Base-by-base conservation (phyloP, 768 basidiomycete species). In the Tephrocybe sp. region DNA sequence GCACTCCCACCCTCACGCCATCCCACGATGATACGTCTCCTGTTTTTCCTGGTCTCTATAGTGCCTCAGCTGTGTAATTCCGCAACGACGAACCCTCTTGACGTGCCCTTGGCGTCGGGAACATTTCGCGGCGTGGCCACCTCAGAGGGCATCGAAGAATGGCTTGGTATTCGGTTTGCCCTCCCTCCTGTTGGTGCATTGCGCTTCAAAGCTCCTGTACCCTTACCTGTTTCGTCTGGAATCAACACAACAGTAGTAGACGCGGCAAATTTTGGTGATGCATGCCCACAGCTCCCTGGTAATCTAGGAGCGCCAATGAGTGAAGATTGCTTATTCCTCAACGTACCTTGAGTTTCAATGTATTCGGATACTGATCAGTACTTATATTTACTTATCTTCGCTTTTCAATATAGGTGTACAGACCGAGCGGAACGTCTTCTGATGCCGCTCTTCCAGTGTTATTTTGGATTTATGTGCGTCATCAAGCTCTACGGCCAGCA, bases 161-260 rank as follows among this genome's bases (percentile, higher is more conserved):
- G 82, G 76, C 70, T 84, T 11, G 84, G 83, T 2, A 75, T 87
- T 31, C 84, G 78, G 0, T 87, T 71, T 50, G 84, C 81, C 4
- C 65, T 75, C 52, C 72, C 83, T 1, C 85, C 85, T 0, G 56
- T 80, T 0, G 83, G 82, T 1, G 35, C 60, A 6, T 69, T 85
- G 39, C 75, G 84, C 2, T 84, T 87, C 65, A 78, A 77, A 53
- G 74, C 77, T 0, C 82, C 85, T 2, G 67, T 75, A 0, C 61
- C 74, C 2, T 70, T 82, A 49, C 64, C 65, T 23, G 53, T 62
- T 1, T 64, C 67, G 0, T 57, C 47, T 10, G 67, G 16, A 38
- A 26, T 26, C 7, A 11, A 5, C 11, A 12, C 17, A 6, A 19
- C 51, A 0, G 52, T 79, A 1, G 63, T 69, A 34, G 60, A 76